Conservation (phyloP, 208 protist species). For the Novymonas esmeraldas region DNA sequence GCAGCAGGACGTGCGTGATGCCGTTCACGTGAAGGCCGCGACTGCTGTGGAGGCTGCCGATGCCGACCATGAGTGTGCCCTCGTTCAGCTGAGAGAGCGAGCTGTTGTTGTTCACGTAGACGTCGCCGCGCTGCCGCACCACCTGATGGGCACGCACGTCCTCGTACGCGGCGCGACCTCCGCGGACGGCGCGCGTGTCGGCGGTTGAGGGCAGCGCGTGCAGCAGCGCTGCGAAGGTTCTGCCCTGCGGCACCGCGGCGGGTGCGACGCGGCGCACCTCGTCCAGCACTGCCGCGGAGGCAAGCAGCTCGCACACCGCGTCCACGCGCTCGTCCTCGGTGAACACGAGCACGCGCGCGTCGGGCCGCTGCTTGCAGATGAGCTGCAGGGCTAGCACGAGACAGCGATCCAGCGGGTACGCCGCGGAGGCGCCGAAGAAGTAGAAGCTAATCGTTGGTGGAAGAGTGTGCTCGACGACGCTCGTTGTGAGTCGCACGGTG, state of each 20-base stretch:
- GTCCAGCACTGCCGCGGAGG: conserved; percentile 14
- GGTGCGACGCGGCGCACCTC: conserved; percentile 19
- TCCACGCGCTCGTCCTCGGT: conserved; percentile 43
- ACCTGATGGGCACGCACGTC: conserved; percentile 52
- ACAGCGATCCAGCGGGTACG: conserved; percentile 44
- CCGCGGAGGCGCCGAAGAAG: conserved; percentile 54
- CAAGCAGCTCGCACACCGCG: conserved; percentile 43
- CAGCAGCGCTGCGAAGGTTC: conserved; percentile 15
- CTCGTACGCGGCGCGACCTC: conserved; percentile 14
- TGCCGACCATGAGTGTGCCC: conserved; percentile 66
- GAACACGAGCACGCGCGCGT: conserved; percentile 83
- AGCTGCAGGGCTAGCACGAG: conserved; percentile 68
- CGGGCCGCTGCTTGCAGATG: conserved; percentile 62
- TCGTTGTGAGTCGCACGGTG: conserved; percentile 87
- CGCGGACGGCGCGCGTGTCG: too few relatives aligned
- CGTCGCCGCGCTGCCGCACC: conserved; percentile 41
- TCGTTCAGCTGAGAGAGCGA: conserved; percentile 65
- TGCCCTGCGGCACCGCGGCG: conserved; percentile 2
- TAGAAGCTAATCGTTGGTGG: conserved; percentile 83
- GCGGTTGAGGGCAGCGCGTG: conserved; percentile 23
- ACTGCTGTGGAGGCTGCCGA: conserved; percentile 62
- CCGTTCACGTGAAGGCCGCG: conserved; percentile 84
- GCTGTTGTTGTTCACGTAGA: conserved; percentile 82
- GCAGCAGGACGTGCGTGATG: conserved; percentile 87
- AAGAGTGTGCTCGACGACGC: conserved; percentile 88